Evolutionary conservation across 305 asterid genomes (phyloP).

Genomic region (Fraxinus xanthoxyloides): DNA sequence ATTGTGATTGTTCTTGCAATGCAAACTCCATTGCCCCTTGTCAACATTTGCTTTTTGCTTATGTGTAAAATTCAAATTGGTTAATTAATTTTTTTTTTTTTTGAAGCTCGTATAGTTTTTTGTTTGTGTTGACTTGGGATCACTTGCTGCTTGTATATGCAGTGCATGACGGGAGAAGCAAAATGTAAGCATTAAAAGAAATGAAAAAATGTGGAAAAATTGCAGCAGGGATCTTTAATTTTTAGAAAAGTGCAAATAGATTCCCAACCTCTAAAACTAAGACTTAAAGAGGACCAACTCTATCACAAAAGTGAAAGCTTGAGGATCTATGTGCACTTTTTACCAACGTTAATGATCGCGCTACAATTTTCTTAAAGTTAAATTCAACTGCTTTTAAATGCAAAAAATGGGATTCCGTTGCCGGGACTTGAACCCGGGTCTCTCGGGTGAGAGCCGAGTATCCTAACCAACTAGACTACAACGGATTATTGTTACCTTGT

Average conservation of each 20-base stretch:
- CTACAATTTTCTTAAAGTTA: neutral
- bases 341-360: neutral
- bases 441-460: slow-evolving; percentile 98
- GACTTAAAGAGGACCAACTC: neutral
- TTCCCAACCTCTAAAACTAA: neutral
- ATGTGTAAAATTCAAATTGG: neutral
- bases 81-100: neutral
- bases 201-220: neutral
- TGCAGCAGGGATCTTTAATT: neutral
- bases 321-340: neutral
- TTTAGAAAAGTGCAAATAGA: neutral
- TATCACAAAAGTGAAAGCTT: neutral
- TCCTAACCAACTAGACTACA: slow-evolving; percentile 95
- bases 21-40: neutral
- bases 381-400: neutral
- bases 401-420: slow-evolving; percentile 45
- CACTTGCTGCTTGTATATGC: neutral
- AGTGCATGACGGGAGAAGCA: neutral
- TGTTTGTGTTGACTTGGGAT: neutral
- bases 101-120: neutral
- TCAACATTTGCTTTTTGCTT: neutral
- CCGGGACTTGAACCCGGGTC: slow-evolving; percentile 99
- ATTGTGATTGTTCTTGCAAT: neutral
- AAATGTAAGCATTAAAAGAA: neutral
- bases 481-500: slow-evolving; percentile 30